phyloP scores from a whole-genome alignment of 140 eudicot genomes.

The Anethum foeniculum region DNA sequence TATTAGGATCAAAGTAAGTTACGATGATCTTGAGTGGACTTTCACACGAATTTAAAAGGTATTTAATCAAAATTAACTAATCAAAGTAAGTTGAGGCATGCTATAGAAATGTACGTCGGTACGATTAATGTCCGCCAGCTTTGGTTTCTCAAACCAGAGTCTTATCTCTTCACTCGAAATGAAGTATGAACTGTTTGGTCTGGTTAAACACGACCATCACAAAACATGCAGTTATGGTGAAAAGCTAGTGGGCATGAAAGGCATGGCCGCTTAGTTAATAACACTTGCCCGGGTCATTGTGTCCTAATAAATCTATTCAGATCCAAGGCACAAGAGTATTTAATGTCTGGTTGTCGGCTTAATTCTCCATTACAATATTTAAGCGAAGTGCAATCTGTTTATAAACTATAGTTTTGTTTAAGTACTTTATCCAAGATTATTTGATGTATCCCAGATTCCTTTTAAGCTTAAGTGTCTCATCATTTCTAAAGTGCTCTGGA shows the following conservation, averaged over 20 bases:
- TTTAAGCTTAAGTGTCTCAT: background rate
- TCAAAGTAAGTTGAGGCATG: too few species aligned
- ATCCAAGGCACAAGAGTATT: background rate
- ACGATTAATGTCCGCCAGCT: background rate
- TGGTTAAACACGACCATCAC: slow-evolving; percentile 1
- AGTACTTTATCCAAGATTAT: background rate
- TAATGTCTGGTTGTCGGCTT: background rate
- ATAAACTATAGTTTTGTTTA: background rate
- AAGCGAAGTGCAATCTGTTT: background rate
- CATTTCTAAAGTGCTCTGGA: background rate
- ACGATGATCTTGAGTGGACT: background rate
- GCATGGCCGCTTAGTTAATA: background rate
- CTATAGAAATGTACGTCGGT: background rate
- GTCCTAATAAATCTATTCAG: background rate
- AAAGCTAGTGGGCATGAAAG: slow-evolving; percentile 3
- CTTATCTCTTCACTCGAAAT: background rate
- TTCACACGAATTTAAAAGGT: background rate
- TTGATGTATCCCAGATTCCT: background rate
- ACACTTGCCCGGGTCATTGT: background rate
- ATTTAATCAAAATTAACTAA: background rate
- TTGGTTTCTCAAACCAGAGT: background rate
- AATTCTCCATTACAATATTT: background rate
- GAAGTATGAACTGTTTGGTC: slow-evolving; percentile 4
- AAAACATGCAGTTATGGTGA: slow-evolving; percentile 4
- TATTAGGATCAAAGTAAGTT: too few species aligned